These are phyloP conservation scores for Leishmania mexicana DNA, from an alignment of 208 protist genomes.

Conservation along the genomic window DNA sequence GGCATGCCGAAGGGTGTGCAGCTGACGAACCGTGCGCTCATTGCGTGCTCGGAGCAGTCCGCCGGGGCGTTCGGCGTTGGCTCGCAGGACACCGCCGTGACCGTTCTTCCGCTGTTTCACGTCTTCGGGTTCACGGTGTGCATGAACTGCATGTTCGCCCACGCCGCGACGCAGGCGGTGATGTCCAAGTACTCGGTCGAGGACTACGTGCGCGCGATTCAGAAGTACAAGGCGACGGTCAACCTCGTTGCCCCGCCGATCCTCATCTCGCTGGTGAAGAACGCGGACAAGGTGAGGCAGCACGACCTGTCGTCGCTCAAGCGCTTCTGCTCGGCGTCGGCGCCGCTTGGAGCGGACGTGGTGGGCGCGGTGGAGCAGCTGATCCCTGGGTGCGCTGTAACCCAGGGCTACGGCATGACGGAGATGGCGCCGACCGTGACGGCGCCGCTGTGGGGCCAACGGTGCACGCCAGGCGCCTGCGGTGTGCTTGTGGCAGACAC, in stretches of 20 bases:
- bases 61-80: not conserved
- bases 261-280: conserved; percentile 61
- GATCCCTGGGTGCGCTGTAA: conserved; percentile 19
- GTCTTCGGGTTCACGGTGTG: conserved; percentile 76
- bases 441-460: conserved; percentile 1
- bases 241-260: conserved; percentile 81
- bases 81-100: conserved; percentile 31
- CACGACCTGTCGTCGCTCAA: conserved; percentile 24
- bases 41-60: conserved; percentile 41
- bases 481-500: conserved; percentile 40
- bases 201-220: conserved; percentile 34
- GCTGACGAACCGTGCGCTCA: conserved; percentile 34
- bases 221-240: conserved; percentile 56
- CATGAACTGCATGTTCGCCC: conserved; percentile 34
- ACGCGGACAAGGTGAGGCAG: conserved; percentile 37
- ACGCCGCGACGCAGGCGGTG: conserved; percentile 33
- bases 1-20: conserved; percentile 66
- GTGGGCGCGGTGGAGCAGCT: conserved; percentile 24
- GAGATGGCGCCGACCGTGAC: conserved; percentile 57
- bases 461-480: conserved; percentile 1
- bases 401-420: conserved; percentile 82
- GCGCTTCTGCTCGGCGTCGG: conserved; percentile 54
- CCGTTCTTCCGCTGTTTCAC: conserved; percentile 83
- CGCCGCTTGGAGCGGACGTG: conserved; percentile 56
- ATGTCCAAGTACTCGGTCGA: conserved; percentile 51